Evolutionary conservation across 2,329 filamentous ascomycete species (phyloP).

Genomic region (Fusarium sp.): DNA sequence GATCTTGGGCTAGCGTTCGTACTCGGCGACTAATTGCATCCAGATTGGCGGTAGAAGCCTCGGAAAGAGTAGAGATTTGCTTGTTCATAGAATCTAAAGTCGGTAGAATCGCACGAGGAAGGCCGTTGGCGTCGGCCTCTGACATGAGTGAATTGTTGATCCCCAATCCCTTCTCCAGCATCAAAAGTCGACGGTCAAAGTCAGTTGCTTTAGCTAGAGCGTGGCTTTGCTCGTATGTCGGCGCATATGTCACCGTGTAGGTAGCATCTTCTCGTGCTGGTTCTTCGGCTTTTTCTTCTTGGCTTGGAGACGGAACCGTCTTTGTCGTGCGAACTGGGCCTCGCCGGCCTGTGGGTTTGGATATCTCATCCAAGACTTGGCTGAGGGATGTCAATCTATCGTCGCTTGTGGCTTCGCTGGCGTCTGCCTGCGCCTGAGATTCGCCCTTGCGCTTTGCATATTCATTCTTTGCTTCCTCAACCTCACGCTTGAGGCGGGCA

Average conservation of each 20-base stretch:
- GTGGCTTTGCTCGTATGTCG: constrained; percentile 71
- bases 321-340: constrained; percentile 23
- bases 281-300: constrained; percentile 34
- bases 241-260: constrained; percentile 72
- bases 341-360: constrained; percentile 42
- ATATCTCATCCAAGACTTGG: constrained; percentile 74
- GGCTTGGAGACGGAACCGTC: constrained; percentile 8
- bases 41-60: constrained; percentile 75
- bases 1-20: constrained; percentile 74
- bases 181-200: constrained; percentile 82
- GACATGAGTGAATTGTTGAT: constrained; percentile 75
- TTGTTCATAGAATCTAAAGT: constrained; percentile 82
- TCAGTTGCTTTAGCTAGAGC: constrained; percentile 83
- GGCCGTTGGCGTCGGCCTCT: constrained; percentile 64
- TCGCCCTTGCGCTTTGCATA: constrained; percentile 64
- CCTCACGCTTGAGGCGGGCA: constrained; percentile 81
- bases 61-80: constrained; percentile 78
- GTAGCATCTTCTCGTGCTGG: constrained; percentile 53
- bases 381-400: constrained; percentile 70
- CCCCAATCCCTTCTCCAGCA: constrained; percentile 83
- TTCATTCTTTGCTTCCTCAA: constrained; percentile 75
- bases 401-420: constrained; percentile 54
- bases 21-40: constrained; percentile 77
- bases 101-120: constrained; percentile 77
- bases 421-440: constrained; percentile 55